phyloP scores from a whole-genome alignment of 148 eudicot species.

The Mesembryanthemum crystallinum region DNA sequence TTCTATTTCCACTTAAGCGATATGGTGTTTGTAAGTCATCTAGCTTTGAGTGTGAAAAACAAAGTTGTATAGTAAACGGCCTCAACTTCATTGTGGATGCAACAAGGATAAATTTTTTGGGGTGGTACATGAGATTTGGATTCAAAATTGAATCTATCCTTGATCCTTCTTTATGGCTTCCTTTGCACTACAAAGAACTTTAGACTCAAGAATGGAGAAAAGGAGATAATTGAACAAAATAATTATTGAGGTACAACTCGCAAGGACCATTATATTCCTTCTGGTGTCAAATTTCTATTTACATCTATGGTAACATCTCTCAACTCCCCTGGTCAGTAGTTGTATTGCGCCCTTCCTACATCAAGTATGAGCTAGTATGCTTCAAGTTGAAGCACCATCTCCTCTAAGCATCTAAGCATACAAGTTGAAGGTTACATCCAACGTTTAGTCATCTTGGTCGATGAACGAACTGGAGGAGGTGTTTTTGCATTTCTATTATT shows the following conservation, averaged over 20 bases:
- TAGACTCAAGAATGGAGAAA: neutral
- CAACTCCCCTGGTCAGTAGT: neutral
- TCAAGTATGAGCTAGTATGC: constrained; percentile 22
- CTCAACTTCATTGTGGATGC: too few relatives aligned
- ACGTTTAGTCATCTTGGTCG: constrained; percentile 38
- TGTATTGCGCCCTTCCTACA: neutral
- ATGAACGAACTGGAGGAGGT: constrained; percentile 63
- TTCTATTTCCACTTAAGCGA: too few relatives aligned
- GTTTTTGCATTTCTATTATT: constrained; percentile 50
- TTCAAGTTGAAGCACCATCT: constrained; percentile 41
- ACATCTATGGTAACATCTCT: constrained; percentile 2
- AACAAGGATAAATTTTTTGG: too few relatives aligned
- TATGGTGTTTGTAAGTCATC: too few relatives aligned
- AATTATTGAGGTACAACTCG: neutral
- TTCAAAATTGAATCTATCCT: too few relatives aligned
- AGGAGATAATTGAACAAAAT: neutral
- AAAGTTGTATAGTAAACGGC: too few relatives aligned
- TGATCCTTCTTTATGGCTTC: too few relatives aligned
- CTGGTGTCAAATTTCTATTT: constrained; percentile 7
- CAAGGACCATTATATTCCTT: neutral
- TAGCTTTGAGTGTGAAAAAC: too few relatives aligned
- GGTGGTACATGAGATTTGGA: too few relatives aligned
- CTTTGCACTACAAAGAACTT: too few relatives aligned
- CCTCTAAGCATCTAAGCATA: neutral
- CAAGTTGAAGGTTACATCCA: constrained; percentile 35